Evolutionary conservation across 768 basidiomycete genomes (phyloP).

Genomic region (Austroboletus festivus): DNA sequence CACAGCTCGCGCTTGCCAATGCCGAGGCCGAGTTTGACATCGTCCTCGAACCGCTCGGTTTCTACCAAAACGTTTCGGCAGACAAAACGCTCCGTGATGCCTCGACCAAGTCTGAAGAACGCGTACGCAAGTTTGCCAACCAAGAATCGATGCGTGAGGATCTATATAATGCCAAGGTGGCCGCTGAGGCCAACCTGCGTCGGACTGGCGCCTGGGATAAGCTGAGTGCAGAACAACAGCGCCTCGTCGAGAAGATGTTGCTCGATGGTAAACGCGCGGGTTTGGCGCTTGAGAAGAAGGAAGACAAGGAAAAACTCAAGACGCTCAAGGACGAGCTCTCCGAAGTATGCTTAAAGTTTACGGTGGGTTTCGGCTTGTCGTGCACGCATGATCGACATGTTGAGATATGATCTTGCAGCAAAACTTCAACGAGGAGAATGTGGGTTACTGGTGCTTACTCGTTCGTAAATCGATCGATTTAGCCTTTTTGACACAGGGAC

Average conservation of each 20-base stretch:
- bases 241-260: constrained; percentile 79
- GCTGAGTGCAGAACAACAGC: constrained; percentile 62
- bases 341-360: constrained; percentile 74
- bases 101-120: constrained; percentile 69
- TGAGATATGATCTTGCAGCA: constrained; percentile 42
- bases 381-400: neutral
- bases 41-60: constrained; percentile 57
- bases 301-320: constrained; percentile 52
- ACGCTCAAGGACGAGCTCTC: constrained; percentile 74
- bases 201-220: constrained; percentile 58
- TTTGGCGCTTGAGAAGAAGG: constrained; percentile 63
- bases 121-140: constrained; percentile 66
- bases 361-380: constrained; percentile 45
- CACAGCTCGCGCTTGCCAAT: constrained; percentile 53
- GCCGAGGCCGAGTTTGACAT: constrained; percentile 57
- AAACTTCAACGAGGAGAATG: constrained; percentile 90
- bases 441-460: constrained; percentile 25
- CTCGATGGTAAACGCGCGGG: constrained; percentile 80
- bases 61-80: constrained; percentile 81
- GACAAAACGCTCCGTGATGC: constrained; percentile 78
- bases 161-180: constrained; percentile 68
- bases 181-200: constrained; percentile 67
- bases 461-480: neutral
- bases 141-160: constrained; percentile 81
- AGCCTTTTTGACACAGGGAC: constrained; percentile 40